Percentiles rank a stretch among this genome's conserved stretches.
phyloP scores from a whole-genome alignment of 2,329 filamentous ascomycete genomes.

The Colletotrichum australisinense region DNA sequence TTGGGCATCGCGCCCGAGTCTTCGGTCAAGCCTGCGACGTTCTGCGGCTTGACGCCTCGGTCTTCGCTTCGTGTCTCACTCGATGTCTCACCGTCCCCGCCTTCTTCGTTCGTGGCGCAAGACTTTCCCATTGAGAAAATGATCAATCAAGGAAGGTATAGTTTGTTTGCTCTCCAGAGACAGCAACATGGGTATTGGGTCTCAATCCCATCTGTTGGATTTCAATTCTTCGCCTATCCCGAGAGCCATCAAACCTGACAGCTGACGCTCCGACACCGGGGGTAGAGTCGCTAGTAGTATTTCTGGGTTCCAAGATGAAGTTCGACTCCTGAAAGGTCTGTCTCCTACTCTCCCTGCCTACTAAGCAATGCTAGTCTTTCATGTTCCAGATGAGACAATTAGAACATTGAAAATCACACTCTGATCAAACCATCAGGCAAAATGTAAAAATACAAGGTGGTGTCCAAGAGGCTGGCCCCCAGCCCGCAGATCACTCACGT shows the following conservation, averaged over 20 bases:
- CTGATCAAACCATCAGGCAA: background rate
- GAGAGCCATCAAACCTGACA: too few species aligned
- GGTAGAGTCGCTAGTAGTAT: background rate
- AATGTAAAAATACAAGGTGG: background rate
- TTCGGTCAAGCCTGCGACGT: background rate
- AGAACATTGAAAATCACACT: background rate
- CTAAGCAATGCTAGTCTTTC: background rate
- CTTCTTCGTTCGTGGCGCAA: background rate
- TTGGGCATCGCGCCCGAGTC: background rate
- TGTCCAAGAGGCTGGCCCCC: background rate
- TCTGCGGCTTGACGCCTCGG: background rate
- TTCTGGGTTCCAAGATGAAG: background rate
- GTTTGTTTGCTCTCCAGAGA: background rate
- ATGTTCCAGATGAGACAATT: background rate
- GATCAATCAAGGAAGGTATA: background rate
- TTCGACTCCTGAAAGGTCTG: background rate
- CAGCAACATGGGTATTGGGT: background rate
- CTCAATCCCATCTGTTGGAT: background rate
- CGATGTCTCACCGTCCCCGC: background rate
- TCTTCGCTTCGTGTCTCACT: background rate
- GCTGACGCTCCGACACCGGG: background rate
- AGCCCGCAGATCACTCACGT: background rate
- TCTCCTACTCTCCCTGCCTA: background rate
- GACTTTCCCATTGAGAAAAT: background rate
- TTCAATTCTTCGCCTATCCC: too few species aligned